Conservation (phyloP, 2,329 filamentous ascomycete genomes). For the Zasmidium cellare region DNA sequence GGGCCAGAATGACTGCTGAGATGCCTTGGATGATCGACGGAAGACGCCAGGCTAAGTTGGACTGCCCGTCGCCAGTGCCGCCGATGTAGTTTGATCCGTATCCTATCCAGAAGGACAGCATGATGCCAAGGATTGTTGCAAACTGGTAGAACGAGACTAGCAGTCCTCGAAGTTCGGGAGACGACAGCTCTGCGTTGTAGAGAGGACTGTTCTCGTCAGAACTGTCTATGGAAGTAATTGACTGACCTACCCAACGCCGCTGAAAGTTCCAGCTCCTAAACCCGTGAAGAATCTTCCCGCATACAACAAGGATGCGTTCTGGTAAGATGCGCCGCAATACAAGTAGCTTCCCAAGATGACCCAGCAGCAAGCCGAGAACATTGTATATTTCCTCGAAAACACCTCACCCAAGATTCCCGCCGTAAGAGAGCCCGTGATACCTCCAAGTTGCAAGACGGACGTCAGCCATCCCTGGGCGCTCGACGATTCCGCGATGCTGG, state of each 20-base stretch:
- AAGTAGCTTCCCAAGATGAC: conserved; percentile 27
- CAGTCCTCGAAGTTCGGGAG: conserved; percentile 47
- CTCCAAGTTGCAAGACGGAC: conserved; percentile 18
- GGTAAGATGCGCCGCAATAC: conserved; percentile 13
- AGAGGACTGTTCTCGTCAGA: conserved; percentile 32
- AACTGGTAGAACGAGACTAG: conserved; percentile 51
- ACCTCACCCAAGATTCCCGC: conserved; percentile 52
- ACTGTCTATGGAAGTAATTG: neutral
- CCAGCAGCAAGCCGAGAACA: conserved; percentile 53
- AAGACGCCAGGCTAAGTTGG: conserved; percentile 49
- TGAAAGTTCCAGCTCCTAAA: conserved; percentile 28
- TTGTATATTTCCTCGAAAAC: conserved; percentile 54
- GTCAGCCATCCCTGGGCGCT: conserved; percentile 18
- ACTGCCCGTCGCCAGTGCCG: conserved; percentile 30
- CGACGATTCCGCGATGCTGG: conserved; percentile 12
- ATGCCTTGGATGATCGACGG: conserved; percentile 50
- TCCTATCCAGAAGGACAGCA: conserved; percentile 56
- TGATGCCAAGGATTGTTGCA: conserved; percentile 48
- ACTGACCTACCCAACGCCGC: conserved; percentile 27
- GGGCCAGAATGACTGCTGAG: conserved; percentile 30
- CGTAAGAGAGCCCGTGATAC: conserved; percentile 46
- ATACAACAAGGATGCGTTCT: conserved; percentile 8
- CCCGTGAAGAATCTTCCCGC: conserved; percentile 27
- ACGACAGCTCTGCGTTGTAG: conserved; percentile 84
- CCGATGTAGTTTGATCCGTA: conserved; percentile 53